Percentiles rank a stretch among this genome's conserved stretches.
Evolutionary conservation across 306 rosid genomes (phyloP).

Genomic region (Fagus crenata): DNA sequence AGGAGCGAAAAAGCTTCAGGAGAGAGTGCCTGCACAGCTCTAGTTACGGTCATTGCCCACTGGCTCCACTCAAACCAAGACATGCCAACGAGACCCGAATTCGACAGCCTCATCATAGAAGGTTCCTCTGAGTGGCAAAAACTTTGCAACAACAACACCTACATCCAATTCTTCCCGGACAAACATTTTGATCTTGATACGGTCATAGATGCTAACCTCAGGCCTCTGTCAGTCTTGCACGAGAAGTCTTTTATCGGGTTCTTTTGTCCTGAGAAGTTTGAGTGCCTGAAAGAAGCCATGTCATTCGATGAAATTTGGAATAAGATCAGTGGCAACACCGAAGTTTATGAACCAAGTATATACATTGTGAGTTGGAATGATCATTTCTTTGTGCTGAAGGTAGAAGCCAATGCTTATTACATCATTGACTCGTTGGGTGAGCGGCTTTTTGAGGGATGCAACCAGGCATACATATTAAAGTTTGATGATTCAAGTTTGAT

Average conservation of each 20-base stretch:
- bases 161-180: slow-evolving; percentile 54
- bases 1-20: slow-evolving; percentile 62
- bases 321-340: slow-evolving; percentile 35
- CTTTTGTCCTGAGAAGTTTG: slow-evolving; percentile 74
- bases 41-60: slow-evolving; percentile 68
- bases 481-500: slow-evolving; percentile 58
- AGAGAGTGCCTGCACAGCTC: slow-evolving; percentile 71
- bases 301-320: slow-evolving; percentile 73
- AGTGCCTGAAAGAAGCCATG: slow-evolving; percentile 65
- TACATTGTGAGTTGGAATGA: slow-evolving; percentile 92
- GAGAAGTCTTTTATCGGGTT: slow-evolving; percentile 65
- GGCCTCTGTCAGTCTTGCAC: slow-evolving; percentile 45
- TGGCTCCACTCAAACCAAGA: slow-evolving; percentile 64
- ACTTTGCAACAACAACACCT: slow-evolving; percentile 45
- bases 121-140: slow-evolving; percentile 74
- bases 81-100: slow-evolving; percentile 56
- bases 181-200: slow-evolving; percentile 81
- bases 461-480: slow-evolving; percentile 56
- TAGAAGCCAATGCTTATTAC: slow-evolving; percentile 60
- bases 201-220: slow-evolving; percentile 54
- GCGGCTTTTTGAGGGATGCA: slow-evolving; percentile 71
- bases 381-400: slow-evolving; percentile 76
- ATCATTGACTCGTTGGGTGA: slow-evolving; percentile 70
- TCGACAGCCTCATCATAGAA: slow-evolving; percentile 57
- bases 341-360: slow-evolving; percentile 35